Percentiles rank a stretch among this genome's conserved stretches.
These are phyloP conservation scores for Rhynchosporium agropyri DNA, from an alignment of 2,329 filamentous ascomycete genomes.

Conservation along the genomic window DNA sequence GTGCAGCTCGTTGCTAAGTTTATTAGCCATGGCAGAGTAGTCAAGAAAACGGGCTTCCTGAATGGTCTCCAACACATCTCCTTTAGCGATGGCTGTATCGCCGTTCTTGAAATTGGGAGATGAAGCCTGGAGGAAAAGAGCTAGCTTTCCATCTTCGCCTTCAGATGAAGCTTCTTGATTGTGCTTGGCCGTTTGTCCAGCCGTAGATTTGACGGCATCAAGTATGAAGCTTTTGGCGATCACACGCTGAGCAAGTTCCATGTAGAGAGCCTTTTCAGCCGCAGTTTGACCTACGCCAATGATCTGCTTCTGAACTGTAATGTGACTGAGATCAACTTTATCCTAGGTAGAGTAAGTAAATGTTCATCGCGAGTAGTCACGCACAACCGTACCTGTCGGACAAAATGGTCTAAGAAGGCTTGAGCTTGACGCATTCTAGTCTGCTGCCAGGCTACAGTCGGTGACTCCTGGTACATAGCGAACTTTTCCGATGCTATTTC, in stretches of 20 bases:
- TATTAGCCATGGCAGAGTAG: background rate
- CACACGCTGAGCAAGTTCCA: conserved; percentile 57
- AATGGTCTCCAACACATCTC: background rate
- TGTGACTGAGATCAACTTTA: conserved; percentile 47
- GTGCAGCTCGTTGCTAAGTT: background rate
- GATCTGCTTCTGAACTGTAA: conserved; percentile 49
- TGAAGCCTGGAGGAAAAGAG: conserved; percentile 19
- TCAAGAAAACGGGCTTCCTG: background rate
- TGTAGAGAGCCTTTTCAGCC: conserved; percentile 55
- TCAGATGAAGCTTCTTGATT: conserved; percentile 1
- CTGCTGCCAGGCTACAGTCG: conserved; percentile 55
- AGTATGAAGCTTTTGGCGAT: conserved; percentile 52
- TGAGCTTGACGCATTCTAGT: conserved; percentile 56
- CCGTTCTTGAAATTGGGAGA: background rate
- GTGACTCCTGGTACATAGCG: conserved; percentile 51
- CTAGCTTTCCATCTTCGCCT: conserved; percentile 9
- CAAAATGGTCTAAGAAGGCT: conserved; percentile 52
- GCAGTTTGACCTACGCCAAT: conserved; percentile 48
- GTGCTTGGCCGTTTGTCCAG: background rate
- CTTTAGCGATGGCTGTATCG: background rate
- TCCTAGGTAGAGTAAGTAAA: conserved; percentile 41
- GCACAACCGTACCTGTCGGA: conserved; percentile 35
- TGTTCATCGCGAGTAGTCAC: background rate
- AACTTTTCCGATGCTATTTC: conserved; percentile 56
- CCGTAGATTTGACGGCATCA: background rate